Evolutionary conservation across 129 eudicot species (phyloP).

Genomic region (Artemisia annua): DNA sequence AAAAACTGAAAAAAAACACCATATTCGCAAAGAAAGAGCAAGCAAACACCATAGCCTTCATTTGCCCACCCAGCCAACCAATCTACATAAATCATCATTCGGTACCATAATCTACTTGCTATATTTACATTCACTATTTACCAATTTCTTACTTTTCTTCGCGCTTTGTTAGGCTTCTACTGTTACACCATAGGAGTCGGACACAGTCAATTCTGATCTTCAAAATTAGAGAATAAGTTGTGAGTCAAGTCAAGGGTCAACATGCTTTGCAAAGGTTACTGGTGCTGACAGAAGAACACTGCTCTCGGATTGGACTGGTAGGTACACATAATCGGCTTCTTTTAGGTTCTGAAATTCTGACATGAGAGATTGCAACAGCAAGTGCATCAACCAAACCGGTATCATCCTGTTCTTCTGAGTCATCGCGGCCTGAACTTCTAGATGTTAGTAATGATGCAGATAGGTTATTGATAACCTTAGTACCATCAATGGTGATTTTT

Average conservation of each 20-base stretch:
- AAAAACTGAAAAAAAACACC: neutral
- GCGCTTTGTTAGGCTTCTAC: constrained; percentile 24
- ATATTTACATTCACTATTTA: constrained; percentile 44
- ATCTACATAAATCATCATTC: constrained; percentile 23
- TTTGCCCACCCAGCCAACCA: constrained; percentile 12
- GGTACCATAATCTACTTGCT: constrained; percentile 22
- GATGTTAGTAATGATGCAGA: constrained; percentile 32
- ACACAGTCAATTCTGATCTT: constrained; percentile 14
- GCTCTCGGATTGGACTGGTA: constrained; percentile 70
- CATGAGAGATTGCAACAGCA: constrained; percentile 73
- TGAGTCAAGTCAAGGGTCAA: constrained; percentile 38
- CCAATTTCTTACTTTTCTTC: constrained; percentile 16
- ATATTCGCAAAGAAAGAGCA: neutral
- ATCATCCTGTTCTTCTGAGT: constrained; percentile 57
- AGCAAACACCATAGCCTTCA: constrained; percentile 9
- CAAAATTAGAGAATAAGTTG: constrained; percentile 1
- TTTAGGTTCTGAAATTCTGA: constrained; percentile 88
- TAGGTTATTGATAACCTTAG: constrained; percentile 25
- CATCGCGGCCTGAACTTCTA: constrained; percentile 28
- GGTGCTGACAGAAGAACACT: constrained; percentile 66
- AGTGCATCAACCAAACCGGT: constrained; percentile 72
- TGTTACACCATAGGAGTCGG: constrained; percentile 6
- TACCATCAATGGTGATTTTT: constrained; percentile 29
- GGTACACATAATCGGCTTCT: constrained; percentile 72
- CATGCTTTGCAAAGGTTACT: constrained; percentile 90